phyloP scores from a whole-genome alignment of 345 rosid genomes.

The Melaleuca alternifolia region DNA sequence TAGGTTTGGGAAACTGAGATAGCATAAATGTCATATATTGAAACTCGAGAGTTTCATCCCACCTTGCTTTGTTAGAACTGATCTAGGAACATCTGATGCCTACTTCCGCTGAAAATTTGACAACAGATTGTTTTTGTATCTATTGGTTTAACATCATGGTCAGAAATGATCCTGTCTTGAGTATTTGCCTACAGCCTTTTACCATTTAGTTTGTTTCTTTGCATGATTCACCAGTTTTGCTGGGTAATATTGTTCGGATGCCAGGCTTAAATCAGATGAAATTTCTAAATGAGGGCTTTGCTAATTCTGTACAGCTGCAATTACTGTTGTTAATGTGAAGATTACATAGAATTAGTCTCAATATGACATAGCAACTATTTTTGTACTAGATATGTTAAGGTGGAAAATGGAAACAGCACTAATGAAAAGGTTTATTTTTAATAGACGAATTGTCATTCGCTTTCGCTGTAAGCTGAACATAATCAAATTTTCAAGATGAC shows the following conservation, averaged over 20 bases:
- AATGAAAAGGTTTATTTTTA: not conserved
- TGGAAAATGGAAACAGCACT: not conserved
- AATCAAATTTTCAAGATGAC: not conserved
- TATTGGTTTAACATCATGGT: not conserved
- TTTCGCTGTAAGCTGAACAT: not conserved
- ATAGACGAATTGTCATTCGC: not conserved
- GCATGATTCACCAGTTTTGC: not conserved
- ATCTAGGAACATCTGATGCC: not conserved
- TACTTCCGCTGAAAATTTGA: not conserved
- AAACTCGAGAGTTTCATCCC: not conserved
- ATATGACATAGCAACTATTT: not conserved
- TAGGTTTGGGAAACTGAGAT: not conserved
- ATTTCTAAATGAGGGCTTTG: not conserved
- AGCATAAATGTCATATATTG: not conserved
- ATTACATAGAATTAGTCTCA: not conserved
- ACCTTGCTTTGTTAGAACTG: not conserved
- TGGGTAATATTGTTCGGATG: not conserved
- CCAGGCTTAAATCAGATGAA: not conserved
- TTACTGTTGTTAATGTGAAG: not conserved
- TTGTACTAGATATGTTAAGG: not conserved
- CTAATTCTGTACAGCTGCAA: not conserved
- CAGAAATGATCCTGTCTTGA: not conserved
- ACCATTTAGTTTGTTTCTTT: not conserved
- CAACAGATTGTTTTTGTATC: not conserved
- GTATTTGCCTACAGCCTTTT: not conserved